Conservation (phyloP, 371 early-diverging fungal species). For the Lichtheimia hyalospora region DNA sequence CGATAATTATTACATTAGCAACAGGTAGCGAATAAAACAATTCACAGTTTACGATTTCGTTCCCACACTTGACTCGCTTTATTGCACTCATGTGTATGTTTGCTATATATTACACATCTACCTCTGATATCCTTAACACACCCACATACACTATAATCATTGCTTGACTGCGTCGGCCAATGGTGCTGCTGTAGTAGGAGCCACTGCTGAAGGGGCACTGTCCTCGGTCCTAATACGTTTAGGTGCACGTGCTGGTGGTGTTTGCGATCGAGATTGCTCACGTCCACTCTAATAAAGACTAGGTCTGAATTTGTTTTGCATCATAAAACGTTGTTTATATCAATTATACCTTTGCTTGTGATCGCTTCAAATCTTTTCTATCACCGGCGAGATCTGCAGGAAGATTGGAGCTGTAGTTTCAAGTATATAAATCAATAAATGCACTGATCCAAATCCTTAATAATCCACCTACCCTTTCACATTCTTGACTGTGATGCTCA, state of each 20-base stretch:
- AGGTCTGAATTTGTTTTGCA: background rate
- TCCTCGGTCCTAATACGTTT: background rate
- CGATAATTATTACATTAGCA: too few relatives aligned
- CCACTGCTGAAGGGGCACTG: constrained; percentile 9
- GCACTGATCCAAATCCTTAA: background rate
- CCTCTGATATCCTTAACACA: too few relatives aligned
- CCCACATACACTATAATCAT: background rate
- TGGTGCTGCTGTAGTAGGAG: background rate
- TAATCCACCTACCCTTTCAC: constrained; percentile 65
- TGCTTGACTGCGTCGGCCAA: constrained; percentile 8
- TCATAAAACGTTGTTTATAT: background rate
- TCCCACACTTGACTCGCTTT: too few relatives aligned
- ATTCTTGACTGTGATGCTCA: constrained; percentile 72
- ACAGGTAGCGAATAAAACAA: too few relatives aligned
- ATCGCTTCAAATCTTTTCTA: constrained; percentile 37
- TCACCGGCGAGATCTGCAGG: constrained; percentile 49
- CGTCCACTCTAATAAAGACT: background rate
- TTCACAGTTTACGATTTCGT: too few relatives aligned
- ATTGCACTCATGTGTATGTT: too few relatives aligned
- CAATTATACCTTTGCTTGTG: background rate
- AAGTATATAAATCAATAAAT: background rate
- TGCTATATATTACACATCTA: too few relatives aligned
- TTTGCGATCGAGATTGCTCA: background rate
- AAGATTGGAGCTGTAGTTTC: constrained; percentile 17
- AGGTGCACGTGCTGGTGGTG: background rate